Base-by-base conservation (phyloP, 2,329 filamentous ascomycete genomes). In the Trichothecium roseum region DNA sequence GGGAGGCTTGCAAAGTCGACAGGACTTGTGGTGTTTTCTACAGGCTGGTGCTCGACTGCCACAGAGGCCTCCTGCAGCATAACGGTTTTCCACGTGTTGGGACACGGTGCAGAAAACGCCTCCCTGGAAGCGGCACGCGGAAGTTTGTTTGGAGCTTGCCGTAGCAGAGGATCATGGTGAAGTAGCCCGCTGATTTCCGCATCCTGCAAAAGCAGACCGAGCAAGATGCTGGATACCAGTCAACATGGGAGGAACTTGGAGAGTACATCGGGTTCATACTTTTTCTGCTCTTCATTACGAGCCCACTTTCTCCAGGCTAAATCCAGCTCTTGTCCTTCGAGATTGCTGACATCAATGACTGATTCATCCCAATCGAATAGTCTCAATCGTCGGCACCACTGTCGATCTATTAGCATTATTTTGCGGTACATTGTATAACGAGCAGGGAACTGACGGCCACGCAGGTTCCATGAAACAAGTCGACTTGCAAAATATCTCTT, bases 341-440 rank as follows among this genome's bases (percentile, higher is more conserved):
- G 14, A 14, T 29, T 8, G 15, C 14, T 14, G 3, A 37, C 26
- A 17, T 32, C 24, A 8, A 18, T 14, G 4, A 16, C 7, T 9
- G 13, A 34, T 8, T 34, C 17, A 12, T 27, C 27, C 20, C 8
- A 18, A 15, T 36, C 17, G 33, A 39, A 28, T 9, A 39, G 32
- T 22, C 30, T 26, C 15, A 28, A 18, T 15, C 26, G 26, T 17
- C 32, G 13, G 50, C 30, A 13, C 30, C 30, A 34, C 30, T 32
- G n/a, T n/a, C n/a, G n/a, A n/a, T n/a, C n/a, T n/a, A n/a, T n/a
- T n/a, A n/a, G n/a, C n/a, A n/a, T n/a, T n/a, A n/a, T n/a, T n/a
- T n/a, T n/a, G n/a, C n/a, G n/a, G n/a, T n/a, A n/a, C n/a, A n/a
- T n/a, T n/a, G n/a, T n/a, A n/a, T n/a, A n/a, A n/a, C n/a, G n/a